Conservation (phyloP, 805 yeast species). For the Ogataea nitratoaversa region DNA sequence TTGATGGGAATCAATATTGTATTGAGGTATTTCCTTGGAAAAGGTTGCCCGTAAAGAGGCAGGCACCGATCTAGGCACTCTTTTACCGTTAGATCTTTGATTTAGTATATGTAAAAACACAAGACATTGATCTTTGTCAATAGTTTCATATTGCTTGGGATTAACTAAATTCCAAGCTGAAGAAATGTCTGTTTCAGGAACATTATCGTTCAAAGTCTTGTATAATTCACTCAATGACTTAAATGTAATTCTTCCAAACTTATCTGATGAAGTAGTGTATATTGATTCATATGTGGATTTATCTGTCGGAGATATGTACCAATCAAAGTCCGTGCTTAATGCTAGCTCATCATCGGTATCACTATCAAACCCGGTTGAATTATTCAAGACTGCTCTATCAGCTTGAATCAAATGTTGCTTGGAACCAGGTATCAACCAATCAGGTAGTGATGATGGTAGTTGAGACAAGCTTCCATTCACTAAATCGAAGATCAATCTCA, state of each 20-base stretch:
- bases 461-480: conserved; percentile 61
- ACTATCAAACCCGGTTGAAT: conserved; percentile 29
- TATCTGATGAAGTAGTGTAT: conserved; percentile 69
- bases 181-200: conserved; percentile 80
- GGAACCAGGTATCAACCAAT: conserved; percentile 88
- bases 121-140: conserved; percentile 88
- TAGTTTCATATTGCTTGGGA: conserved; percentile 80
- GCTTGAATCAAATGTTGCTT: conserved; percentile 85
- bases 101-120: conserved; percentile 88
- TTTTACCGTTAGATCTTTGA: conserved; percentile 73
- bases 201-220: conserved; percentile 51
- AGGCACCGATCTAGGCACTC: conserved; percentile 94
- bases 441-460: conserved; percentile 75
- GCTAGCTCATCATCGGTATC: conserved; percentile 64
- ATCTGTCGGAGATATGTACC: conserved; percentile 95
- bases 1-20: conserved; percentile 55
- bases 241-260: conserved; percentile 74
- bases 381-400: conserved; percentile 53
- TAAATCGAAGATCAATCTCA: conserved; percentile 89
- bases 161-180: conserved; percentile 95
- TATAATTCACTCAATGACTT: conserved; percentile 68
- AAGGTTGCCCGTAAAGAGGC: conserved; percentile 87
- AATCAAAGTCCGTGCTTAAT: conserved; percentile 71
- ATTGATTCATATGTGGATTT: conserved; percentile 72
- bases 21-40: conserved; percentile 77